These are phyloP conservation scores for Tephrocybe sp. DNA, from an alignment of 768 basidiomycete genomes.

Conservation along the genomic window DNA sequence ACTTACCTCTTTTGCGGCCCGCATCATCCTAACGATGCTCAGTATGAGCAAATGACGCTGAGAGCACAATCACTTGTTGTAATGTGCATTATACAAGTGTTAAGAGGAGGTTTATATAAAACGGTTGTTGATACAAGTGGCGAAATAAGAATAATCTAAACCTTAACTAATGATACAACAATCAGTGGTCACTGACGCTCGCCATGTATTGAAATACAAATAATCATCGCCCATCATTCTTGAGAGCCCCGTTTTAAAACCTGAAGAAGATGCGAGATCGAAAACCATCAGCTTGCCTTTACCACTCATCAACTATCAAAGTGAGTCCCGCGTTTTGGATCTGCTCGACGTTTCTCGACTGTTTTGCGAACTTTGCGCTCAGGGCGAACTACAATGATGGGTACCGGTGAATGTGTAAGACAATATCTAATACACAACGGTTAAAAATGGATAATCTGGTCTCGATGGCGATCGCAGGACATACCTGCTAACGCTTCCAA, in stretches of 20 bases:
- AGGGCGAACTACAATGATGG: conserved; percentile 92
- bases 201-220: not conserved
- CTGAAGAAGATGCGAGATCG: not conserved
- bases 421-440: conserved; percentile 52
- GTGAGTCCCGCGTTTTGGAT: conserved; percentile 85
- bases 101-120: too few species aligned
- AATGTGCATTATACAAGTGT: too few species aligned
- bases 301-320: conserved; percentile 42
- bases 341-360: conserved; percentile 79
- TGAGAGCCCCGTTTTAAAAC: not conserved
- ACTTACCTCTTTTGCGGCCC: too few species aligned
- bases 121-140: too few species aligned
- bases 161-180: not conserved
- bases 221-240: not conserved
- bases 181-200: not conserved
- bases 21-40: too few species aligned
- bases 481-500: conserved; percentile 53
- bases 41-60: too few species aligned
- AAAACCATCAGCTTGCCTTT: not conserved
- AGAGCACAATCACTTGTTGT: too few species aligned
- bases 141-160: not conserved
- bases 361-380: conserved; percentile 85
- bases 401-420: conserved; percentile 89
- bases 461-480: not conserved
- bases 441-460: not conserved